phyloP scores from a whole-genome alignment of 2,329 filamentous ascomycete species.

The Apiospora koreana region DNA sequence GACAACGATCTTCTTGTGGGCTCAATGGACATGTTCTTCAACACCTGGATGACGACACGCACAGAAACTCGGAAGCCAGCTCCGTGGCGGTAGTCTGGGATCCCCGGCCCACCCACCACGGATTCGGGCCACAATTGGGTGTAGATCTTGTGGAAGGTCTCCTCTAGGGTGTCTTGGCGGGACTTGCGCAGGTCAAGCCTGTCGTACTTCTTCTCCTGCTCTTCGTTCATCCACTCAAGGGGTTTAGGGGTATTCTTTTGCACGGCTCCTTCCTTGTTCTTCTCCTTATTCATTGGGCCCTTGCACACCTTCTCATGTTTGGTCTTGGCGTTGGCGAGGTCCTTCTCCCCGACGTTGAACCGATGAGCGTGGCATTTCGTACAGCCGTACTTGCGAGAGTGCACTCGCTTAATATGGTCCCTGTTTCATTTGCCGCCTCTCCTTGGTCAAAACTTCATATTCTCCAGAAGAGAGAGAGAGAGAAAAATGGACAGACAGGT shows the following conservation, averaged over 20 bases:
- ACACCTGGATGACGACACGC: background rate
- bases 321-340: background rate
- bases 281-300: no score
- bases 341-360: background rate
- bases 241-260: background rate
- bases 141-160: background rate
- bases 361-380: background rate
- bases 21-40: background rate
- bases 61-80: background rate
- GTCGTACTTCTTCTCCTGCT: background rate
- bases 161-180: background rate
- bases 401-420: conserved; percentile 7
- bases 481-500: no score
- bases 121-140: background rate
- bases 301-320: background rate
- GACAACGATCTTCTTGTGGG: no score
- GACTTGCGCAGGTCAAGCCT: background rate
- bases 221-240: conserved; percentile 10
- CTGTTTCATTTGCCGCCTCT: background rate
- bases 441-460: background rate
- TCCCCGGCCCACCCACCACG: no score
- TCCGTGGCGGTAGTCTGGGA: background rate
- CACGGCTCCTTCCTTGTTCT: background rate
- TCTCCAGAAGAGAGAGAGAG: no score
- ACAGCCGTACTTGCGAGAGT: background rate